Conservation (phyloP, 75 land plant genomes). For the Azolla pinnata region DNA sequence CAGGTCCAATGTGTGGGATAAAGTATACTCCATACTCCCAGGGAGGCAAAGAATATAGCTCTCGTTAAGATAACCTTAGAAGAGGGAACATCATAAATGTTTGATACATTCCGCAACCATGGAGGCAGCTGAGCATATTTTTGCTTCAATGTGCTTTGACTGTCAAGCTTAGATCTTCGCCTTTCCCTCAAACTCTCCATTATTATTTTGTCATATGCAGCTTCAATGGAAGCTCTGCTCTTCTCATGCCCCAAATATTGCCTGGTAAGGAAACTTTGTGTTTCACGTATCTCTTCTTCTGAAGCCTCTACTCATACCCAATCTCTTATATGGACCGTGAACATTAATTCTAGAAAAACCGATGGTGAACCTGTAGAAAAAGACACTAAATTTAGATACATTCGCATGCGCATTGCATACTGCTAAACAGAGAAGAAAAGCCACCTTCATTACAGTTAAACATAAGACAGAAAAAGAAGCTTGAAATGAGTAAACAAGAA, state of each 20-base stretch:
- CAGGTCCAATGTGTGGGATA: conserved; percentile 65
- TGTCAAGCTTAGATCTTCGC: conserved; percentile 52
- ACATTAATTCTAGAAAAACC: conserved; percentile 60
- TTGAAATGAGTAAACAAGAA: too few relatives aligned
- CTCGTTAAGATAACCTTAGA: conserved; percentile 42
- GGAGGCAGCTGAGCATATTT: conserved; percentile 33
- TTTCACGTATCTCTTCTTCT: conserved; percentile 71
- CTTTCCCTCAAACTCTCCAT: conserved; percentile 60
- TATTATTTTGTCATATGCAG: conserved; percentile 81
- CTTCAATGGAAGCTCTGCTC: conserved; percentile 77
- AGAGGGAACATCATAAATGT: conserved; percentile 57
- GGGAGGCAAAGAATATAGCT: conserved; percentile 35
- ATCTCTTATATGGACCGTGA: conserved; percentile 64
- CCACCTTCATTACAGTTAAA: too few relatives aligned
- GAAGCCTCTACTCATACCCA: conserved; percentile 83
- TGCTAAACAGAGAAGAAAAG: too few relatives aligned
- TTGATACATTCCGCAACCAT: conserved; percentile 32
- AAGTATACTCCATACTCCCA: conserved; percentile 55
- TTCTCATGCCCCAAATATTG: conserved; percentile 67
- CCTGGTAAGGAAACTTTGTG: conserved; percentile 53
- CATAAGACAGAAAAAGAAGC: too few relatives aligned
- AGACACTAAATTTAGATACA: too few relatives aligned
- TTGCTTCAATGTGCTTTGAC: conserved; percentile 51
- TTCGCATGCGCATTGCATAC: too few relatives aligned
- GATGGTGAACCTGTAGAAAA: background rate